Evolutionary conservation across 1,284 basidiomycete genomes (phyloP), one percentile per base, ranked within the genome.

Genomic region (Xerocomus minutiporus): DNA sequence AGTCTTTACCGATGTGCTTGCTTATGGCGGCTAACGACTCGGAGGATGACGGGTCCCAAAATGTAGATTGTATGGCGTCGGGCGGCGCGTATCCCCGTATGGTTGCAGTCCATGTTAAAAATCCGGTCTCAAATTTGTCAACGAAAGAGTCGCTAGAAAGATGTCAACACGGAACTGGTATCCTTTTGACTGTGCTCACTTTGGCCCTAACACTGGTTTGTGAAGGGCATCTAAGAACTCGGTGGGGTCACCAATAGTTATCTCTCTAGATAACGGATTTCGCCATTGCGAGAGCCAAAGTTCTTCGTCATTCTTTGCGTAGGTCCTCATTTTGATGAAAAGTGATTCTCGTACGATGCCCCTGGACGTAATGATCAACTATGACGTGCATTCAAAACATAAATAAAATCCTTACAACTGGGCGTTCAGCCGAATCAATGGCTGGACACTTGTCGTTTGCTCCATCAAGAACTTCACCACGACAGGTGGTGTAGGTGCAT

Each of bases 61-160:
- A 54, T 55, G 86, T 77, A 1, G 69, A n/a, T 74, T 72, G 38
- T 76, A 32, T 35, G 25, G 46, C 23, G 39, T 75, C 49, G 74
- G 80, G 7, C 4, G 73, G 70, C 63, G 56, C 68, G 63, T 94
- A 93, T 31, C 81, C 91, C 63, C 86, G 85, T 53, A 93, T 75
- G 36, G 75, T 76, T 45, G 82, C 72, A 34, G 83, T 77, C 93
- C 95, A 97, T 1, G 84, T 76, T 48, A 98, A 72, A 79, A 96
- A 97, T 1, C 95, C 96, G 1, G 88, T 90, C 45, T 77, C 73
- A 23, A 88, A 74, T 66, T 93, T 91, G 73, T 98, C 96, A 8
- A 89, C 72, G 59, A 85, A 86, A 45, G 75, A 68, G 38, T 76
- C 73, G 28, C 75, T 80, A 54, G 13, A 44, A 52, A 51, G 26